These are phyloP conservation scores for Metschnikowia santaceciliae DNA, from an alignment of 805 yeast genomes.

Conservation along the genomic window DNA sequence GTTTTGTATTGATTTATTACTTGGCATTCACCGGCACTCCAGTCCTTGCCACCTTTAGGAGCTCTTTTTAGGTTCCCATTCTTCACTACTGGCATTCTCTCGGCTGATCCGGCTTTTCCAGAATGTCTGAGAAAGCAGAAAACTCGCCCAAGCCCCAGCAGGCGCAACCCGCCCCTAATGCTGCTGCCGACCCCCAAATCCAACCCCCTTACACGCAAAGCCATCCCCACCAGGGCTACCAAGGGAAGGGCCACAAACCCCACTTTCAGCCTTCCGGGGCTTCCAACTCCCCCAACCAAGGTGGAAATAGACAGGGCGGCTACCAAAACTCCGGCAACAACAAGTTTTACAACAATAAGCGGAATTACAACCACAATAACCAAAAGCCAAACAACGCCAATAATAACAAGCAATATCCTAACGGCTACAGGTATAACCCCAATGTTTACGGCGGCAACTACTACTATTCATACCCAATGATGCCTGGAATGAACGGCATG, in stretches of 20 bases:
- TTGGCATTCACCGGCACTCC: slow-evolving; percentile 2
- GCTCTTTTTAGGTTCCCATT: not conserved
- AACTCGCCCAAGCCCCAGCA: slow-evolving; percentile 5
- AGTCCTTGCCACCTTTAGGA: slow-evolving; percentile 2
- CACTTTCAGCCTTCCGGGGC: not conserved
- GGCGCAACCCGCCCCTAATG: not conserved
- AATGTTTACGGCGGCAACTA: slow-evolving; percentile 14
- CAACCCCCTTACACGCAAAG: slow-evolving; percentile 1
- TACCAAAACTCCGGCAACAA: slow-evolving; percentile 19
- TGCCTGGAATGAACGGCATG: slow-evolving; percentile 16
- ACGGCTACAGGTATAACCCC: slow-evolving; percentile 12
- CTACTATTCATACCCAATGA: slow-evolving; percentile 15
- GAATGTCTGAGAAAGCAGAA: slow-evolving; percentile 12
- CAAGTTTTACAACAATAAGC: slow-evolving; percentile 16
- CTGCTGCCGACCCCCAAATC: slow-evolving; percentile 1
- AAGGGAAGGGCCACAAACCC: slow-evolving; percentile 1
- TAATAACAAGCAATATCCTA: slow-evolving; percentile 17
- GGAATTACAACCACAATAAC: slow-evolving; percentile 9
- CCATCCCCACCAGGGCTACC: slow-evolving; percentile 9
- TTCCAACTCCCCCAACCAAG: slow-evolving; percentile 4
- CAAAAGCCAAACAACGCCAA: slow-evolving; percentile 7
- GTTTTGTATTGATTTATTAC: slow-evolving; percentile 4
- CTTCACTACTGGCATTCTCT: not conserved
- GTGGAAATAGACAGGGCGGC: slow-evolving; percentile 11
- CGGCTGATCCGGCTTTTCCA: not conserved